Evolutionary conservation across 768 basidiomycete genomes (phyloP).

Genomic region (Rhodotorula babjevae): DNA sequence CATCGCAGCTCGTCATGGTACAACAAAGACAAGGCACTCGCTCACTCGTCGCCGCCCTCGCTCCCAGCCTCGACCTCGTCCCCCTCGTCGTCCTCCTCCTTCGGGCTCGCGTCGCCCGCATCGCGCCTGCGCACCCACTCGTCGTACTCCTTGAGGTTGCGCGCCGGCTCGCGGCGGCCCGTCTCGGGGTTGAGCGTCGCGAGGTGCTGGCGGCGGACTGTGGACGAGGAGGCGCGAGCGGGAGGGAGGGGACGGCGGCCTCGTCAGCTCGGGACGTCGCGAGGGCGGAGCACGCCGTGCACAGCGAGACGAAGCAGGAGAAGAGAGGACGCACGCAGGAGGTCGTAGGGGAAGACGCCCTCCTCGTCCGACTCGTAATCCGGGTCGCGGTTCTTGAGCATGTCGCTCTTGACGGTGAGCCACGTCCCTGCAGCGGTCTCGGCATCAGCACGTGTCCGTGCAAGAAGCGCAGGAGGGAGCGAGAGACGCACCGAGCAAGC

Average conservation of each 20-base stretch:
- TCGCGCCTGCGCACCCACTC: conserved; percentile 9
- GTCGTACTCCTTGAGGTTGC: background rate
- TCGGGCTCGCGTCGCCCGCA: background rate
- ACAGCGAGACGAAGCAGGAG: too few relatives aligned
- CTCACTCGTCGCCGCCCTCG: background rate
- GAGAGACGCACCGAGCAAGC: conserved; percentile 19
- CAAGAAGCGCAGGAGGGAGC: too few relatives aligned
- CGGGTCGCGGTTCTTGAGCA: conserved; percentile 34
- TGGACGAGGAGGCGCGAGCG: background rate
- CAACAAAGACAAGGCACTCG: too few relatives aligned
- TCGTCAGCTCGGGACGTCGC: background rate
- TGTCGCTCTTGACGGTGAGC: conserved; percentile 36
- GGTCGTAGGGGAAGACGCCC: conserved; percentile 25
- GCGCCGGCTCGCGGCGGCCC: background rate
- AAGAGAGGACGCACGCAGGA: conserved; percentile 18
- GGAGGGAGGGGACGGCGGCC: too few relatives aligned
- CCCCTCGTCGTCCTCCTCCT: background rate
- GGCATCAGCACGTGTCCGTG: too few relatives aligned
- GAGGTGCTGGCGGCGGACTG: conserved; percentile 8
- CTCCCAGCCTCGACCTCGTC: background rate
- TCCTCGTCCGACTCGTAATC: conserved; percentile 42
- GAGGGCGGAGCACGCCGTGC: too few relatives aligned
- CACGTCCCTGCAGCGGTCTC: conserved; percentile 16
- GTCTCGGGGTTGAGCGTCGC: conserved; percentile 2
- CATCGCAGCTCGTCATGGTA: too few relatives aligned